Evolutionary conservation across 148 eudicot genomes (phyloP), one percentile per base, ranked within the genome.

Genomic region (Rhododendron mucronatum): DNA sequence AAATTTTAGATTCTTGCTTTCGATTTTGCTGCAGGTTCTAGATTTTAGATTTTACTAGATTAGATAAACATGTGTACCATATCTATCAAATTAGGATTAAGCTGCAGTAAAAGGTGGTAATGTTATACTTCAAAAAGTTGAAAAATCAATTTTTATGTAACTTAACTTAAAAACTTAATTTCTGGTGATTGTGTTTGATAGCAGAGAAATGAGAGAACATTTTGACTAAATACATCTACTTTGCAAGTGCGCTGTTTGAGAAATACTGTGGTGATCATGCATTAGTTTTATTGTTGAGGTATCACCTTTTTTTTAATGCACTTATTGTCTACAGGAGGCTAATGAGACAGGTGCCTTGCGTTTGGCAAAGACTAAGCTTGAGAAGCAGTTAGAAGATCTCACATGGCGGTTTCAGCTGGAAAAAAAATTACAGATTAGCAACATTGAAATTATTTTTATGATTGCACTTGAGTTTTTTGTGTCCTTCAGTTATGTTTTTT

Each of bases 281-380:
- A 20, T 57, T 20, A 53, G 33, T 57, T 57, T 28, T 82, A 39
- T 82, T 39, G 21, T 55, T 55, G 47, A 33, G 39, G 23, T 80
- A 26, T 80, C 41, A 50, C 45, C 23, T 21, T 59, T 41, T 21
- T 89, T 23, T 14, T 51, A 51, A 28, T 63, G 85, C 23, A 47
- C 82, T 67, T 67, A 14, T 82, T 45, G 81, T 18, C 28, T 84
- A 85, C 91, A 97, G 99, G 98, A 93, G 88, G 99, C 99, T 79
- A 97, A 95, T 90, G 98, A 97, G 92, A 89, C 98, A 88, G 99
- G 99, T 88, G 99, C 99, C 83, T 88, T 97, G 90, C 98, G 98
- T 30, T 83, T 90, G 89, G 99, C 98, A 71, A 97, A 97, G 92
- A 91, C 80, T 89, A 95, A 95, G 87, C 96, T 97, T 89, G 96